Conservation (phyloP, 352 stramenopile species). For the Globisporangium polare region DNA sequence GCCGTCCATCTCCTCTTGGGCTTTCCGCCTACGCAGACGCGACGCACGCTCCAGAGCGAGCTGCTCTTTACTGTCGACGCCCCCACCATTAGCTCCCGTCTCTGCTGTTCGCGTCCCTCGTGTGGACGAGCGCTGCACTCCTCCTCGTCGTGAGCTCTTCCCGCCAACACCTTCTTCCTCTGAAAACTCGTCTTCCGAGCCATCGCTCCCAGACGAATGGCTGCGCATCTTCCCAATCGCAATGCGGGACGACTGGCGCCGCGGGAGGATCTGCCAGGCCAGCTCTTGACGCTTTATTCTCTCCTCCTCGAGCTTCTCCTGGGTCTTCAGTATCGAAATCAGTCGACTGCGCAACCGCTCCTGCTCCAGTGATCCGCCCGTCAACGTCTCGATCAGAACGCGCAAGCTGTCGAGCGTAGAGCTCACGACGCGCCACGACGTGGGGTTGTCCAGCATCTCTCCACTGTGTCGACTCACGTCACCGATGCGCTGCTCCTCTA, state of each 20-base stretch:
- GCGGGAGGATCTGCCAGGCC: slow-evolving; percentile 72
- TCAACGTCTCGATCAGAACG: slow-evolving; percentile 45
- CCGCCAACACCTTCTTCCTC: slow-evolving; percentile 25
- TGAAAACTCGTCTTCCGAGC: slow-evolving; percentile 30
- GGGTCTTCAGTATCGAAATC: slow-evolving; percentile 74
- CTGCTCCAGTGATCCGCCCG: slow-evolving; percentile 69
- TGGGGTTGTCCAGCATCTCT: slow-evolving; percentile 42
- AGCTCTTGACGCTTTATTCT: slow-evolving; percentile 64
- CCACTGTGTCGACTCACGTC: slow-evolving; percentile 26
- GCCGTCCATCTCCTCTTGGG: slow-evolving; percentile 33
- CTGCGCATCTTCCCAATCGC: slow-evolving; percentile 74
- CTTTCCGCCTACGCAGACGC: slow-evolving; percentile 52
- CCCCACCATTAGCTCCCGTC: not conserved
- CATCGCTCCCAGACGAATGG: slow-evolving; percentile 42
- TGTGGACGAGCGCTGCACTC: not conserved
- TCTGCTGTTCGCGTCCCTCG: slow-evolving; percentile 14
- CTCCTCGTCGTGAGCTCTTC: not conserved
- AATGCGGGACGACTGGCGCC: slow-evolving; percentile 77
- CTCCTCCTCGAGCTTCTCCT: slow-evolving; percentile 69
- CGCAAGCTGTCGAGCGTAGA: slow-evolving; percentile 63
- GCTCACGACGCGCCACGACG: slow-evolving; percentile 65
- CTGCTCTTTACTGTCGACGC: slow-evolving; percentile 19
- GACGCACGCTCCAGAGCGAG: slow-evolving; percentile 64
- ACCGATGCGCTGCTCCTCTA: slow-evolving; percentile 54
- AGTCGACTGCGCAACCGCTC: slow-evolving; percentile 66